Evolutionary conservation across 371 early-diverging fungal species (phyloP), one percentile per base, ranked within the genome.

Genomic region (Fennellomyces sp.): DNA sequence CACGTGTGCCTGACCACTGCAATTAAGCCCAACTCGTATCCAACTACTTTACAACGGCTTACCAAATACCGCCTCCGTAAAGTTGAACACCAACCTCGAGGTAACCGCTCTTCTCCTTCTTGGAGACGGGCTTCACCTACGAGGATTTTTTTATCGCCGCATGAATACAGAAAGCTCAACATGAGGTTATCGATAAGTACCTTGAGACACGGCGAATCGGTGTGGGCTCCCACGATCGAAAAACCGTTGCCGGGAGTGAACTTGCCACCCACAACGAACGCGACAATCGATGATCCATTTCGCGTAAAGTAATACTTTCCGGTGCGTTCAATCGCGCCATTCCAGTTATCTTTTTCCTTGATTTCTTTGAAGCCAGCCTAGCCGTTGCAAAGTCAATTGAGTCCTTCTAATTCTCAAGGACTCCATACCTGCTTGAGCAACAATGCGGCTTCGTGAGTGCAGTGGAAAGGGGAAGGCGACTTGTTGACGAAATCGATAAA

Each of bases 141-240:
- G 49, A 25, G 26, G 8, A 6, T 17, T 45, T 45, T 21, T 45
- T 6, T 4, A 15, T 45, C 8, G 17, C 29, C 26, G 17, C 26
- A 35, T 25, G 54, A 19, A 13, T 11, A 7, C 23, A 36, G 30
- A 23, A 54, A 38, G 17, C 13, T 13, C 23, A 3, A 4, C 31
- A 28, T 17, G 1, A 21, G 7, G 23, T 4, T 45, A 21, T 21
- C n/a, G n/a, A n/a, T n/a, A 19, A 60, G 66, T 76, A 91, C 90
- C 87, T 97, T 97, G 53, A 97, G 76, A 73, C 97, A 97, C 19
- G 99, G 99, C n/a, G 93, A 93, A 75, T 99, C 99, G 17, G 96
- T 95, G 65, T 99, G 99, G 5, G 99, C 97, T 28, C 92, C 99
- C 13, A 97, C 83, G 35, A 97, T 91, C 26, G 90, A 84, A 60